Evolutionary conservation across 2,329 filamentous ascomycete species (phyloP).

Genomic region (Immersiporthe knoxdaviesiana): DNA sequence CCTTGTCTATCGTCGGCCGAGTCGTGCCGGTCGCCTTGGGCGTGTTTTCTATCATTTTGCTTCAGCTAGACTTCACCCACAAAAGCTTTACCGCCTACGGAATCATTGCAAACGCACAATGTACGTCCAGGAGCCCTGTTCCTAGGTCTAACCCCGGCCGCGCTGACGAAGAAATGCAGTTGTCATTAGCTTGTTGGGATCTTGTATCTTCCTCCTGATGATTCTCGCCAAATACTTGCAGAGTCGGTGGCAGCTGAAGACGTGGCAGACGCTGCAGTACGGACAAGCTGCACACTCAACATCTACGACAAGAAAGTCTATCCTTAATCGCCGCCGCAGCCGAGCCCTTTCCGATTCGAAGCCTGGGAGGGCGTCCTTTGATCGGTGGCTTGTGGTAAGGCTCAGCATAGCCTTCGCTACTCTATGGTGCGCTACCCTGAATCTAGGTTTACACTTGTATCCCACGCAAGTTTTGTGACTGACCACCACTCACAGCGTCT

Average conservation of each 20-base stretch:
- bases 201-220: constrained; percentile 26
- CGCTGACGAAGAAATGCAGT: constrained; percentile 16
- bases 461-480: neutral
- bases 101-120: constrained; percentile 23
- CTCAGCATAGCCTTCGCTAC: constrained; percentile 25
- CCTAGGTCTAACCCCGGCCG: too few relatives aligned
- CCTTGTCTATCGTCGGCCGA: constrained; percentile 17
- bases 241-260: constrained; percentile 17
- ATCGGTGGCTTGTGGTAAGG: constrained; percentile 27
- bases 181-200: constrained; percentile 18
- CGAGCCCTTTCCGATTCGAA: constrained; percentile 8
- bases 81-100: constrained; percentile 17
- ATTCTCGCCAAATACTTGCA: constrained; percentile 27
- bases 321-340: constrained; percentile 10
- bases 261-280: constrained; percentile 19
- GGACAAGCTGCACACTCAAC: neutral
- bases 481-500: constrained; percentile 12
- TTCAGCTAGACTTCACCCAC: constrained; percentile 23
- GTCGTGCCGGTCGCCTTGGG: constrained; percentile 18
- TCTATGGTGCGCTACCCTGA: constrained; percentile 27
- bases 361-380: constrained; percentile 15
- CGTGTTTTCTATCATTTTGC: constrained; percentile 18
- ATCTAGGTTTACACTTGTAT: too few relatives aligned
- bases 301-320: constrained; percentile 2
- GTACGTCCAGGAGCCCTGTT: constrained; percentile 4